Conservation (phyloP, 2,329 filamentous ascomycete species). For the Aureobasidium vineae region DNA sequence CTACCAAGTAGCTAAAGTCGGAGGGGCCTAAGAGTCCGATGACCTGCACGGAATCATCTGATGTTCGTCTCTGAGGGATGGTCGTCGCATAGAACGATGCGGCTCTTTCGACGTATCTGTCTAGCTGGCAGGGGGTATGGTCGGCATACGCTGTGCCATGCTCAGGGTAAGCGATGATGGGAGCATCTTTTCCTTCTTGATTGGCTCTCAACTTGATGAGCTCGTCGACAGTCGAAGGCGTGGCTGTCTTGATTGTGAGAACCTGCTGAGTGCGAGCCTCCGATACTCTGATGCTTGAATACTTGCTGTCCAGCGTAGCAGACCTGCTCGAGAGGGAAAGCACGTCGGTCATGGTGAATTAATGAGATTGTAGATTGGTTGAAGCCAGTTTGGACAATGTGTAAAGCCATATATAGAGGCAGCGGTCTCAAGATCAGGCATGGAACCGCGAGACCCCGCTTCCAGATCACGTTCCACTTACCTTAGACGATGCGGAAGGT, state of each 20-base stretch:
- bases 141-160: slow-evolving; percentile 31
- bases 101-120: slow-evolving; percentile 30
- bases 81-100: slow-evolving; percentile 29
- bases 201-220: not conserved
- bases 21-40: slow-evolving; percentile 54
- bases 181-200: slow-evolving; percentile 10
- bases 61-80: slow-evolving; percentile 29
- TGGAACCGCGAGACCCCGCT: not conserved
- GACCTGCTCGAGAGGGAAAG: not conserved
- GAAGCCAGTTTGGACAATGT: not conserved
- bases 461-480: not conserved
- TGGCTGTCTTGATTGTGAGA: not conserved
- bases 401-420: not conserved
- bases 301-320: not conserved
- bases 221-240: not conserved
- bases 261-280: not conserved
- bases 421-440: not conserved
- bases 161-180: slow-evolving; percentile 32
- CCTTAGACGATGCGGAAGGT: not conserved
- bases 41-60: slow-evolving; percentile 34
- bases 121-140: slow-evolving; percentile 30
- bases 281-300: not conserved
- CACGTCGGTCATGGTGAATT: not conserved
- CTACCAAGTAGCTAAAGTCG: slow-evolving; percentile 54
- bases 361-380: not conserved